A percentile compares a stretch with the other conserved stretches of the same genome.
These are phyloP conservation scores for Hypoxylon sp. DNA, from an alignment of 2,329 filamentous ascomycete species.

Conservation along the genomic window DNA sequence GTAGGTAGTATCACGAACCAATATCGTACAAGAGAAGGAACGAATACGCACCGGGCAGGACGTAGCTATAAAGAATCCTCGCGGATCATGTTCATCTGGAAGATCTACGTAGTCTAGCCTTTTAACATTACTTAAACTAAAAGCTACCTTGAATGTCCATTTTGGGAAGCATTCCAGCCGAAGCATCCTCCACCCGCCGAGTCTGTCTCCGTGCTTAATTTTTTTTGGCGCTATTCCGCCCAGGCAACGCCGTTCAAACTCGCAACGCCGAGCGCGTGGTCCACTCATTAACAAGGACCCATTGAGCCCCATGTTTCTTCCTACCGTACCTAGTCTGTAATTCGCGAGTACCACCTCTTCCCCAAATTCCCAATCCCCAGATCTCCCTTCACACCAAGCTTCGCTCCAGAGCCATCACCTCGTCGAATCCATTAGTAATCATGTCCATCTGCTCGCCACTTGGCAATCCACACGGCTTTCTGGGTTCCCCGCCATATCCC, in stretches of 20 bases:
- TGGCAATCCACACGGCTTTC: conserved; percentile 55
- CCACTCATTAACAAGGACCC: conserved; percentile 21
- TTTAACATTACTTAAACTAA: conserved; percentile 12
- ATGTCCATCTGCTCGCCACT: conserved; percentile 50
- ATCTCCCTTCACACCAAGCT: conserved; percentile 33
- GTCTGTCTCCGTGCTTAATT: conserved; percentile 26
- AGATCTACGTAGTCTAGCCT: conserved; percentile 32
- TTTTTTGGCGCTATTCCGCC: conserved; percentile 33
- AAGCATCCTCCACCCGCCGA: conserved; percentile 12
- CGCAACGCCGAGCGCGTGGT: conserved; percentile 38
- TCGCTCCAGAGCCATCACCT: conserved; percentile 50
- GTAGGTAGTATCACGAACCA: conserved; percentile 19
- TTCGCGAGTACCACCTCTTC: conserved; percentile 5
- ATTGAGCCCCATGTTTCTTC: conserved; percentile 31
- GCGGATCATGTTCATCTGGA: conserved; percentile 30
- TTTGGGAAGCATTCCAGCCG: conserved; percentile 18
- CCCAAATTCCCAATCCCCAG: conserved; percentile 17
- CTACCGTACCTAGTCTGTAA: neutral
- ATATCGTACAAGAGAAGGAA: conserved; percentile 19
- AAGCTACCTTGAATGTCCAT: conserved; percentile 16
- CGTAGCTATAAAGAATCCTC: conserved; percentile 21
- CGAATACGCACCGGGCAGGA: conserved; percentile 15
- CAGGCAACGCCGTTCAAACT: conserved; percentile 40
- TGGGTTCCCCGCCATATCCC: conserved; percentile 55
- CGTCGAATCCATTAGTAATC: conserved; percentile 54